These are phyloP conservation scores for Leccinum solheimii DNA, from an alignment of 1,284 basidiomycete species.

Conservation along the genomic window DNA sequence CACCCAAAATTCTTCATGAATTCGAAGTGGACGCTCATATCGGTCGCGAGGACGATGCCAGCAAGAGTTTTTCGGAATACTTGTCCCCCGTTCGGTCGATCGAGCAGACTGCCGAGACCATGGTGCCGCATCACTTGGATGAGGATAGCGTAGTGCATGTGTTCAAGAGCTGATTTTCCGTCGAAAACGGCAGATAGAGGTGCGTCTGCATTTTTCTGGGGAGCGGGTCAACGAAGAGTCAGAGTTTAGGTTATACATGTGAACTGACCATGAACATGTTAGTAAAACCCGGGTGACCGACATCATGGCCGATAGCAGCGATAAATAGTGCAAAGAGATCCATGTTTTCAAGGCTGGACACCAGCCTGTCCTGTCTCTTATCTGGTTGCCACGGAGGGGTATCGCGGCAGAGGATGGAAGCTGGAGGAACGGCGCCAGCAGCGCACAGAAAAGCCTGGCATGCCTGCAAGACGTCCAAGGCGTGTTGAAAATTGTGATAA, in stretches of 20 bases:
- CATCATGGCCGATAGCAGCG: constrained; percentile 93
- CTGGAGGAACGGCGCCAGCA: constrained; percentile 78
- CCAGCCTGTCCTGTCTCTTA: constrained; percentile 44
- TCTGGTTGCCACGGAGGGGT: constrained; percentile 50
- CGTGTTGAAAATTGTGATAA: constrained; percentile 96
- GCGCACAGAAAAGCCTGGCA: constrained; percentile 80
- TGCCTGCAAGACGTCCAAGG: constrained; percentile 92
- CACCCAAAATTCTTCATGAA: constrained; percentile 73
- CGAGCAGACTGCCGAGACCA: constrained; percentile 67
- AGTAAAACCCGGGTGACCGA: constrained; percentile 90
- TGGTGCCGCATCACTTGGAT: constrained; percentile 81
- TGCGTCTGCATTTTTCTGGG: constrained; percentile 87
- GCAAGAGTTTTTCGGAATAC: constrained; percentile 73
- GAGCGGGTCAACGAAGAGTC: constrained; percentile 10
- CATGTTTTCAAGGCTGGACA: constrained; percentile 56
- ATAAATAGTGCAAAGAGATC: constrained; percentile 85
- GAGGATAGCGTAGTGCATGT: constrained; percentile 88
- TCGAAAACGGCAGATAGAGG: constrained; percentile 87
- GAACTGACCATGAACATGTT: constrained; percentile 86
- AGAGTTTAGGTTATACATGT: not conserved
- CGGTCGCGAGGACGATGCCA: constrained; percentile 85
- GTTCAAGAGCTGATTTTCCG: constrained; percentile 86
- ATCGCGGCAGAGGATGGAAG: constrained; percentile 49
- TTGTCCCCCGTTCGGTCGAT: constrained; percentile 49
- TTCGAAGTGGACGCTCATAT: constrained; percentile 86